Evolutionary conservation across 176 grass and related monocot genomes (phyloP).

Genomic region (maize (Zea mays)): Zm-B73-REFERENCE-NAM-5.0 NC_050103.1:40296001-40296500

Average conservation of each 20-base stretch:
- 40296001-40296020: neutral
- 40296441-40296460: neutral
- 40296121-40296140: neutral
- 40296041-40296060: neutral
- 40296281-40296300: neutral
- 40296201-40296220: neutral
- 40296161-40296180: neutral
- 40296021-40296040: conserved; percentile 8
- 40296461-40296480: neutral
- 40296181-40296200: neutral
- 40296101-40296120: neutral
- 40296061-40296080: neutral
- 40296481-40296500: neutral
- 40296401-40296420: neutral
- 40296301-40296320: neutral
- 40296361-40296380: neutral
- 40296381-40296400: conserved; percentile 3
- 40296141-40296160: neutral
- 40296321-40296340: neutral
- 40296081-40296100: neutral
- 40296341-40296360: neutral
- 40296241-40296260: neutral
- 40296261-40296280: neutral
- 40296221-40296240: neutral
- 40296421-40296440: neutral